Percentiles rank a stretch among this genome's conserved stretches.
Conservation (phyloP, 495 filamentous ascomycete genomes). For the Bombardia bombarda region DNA sequence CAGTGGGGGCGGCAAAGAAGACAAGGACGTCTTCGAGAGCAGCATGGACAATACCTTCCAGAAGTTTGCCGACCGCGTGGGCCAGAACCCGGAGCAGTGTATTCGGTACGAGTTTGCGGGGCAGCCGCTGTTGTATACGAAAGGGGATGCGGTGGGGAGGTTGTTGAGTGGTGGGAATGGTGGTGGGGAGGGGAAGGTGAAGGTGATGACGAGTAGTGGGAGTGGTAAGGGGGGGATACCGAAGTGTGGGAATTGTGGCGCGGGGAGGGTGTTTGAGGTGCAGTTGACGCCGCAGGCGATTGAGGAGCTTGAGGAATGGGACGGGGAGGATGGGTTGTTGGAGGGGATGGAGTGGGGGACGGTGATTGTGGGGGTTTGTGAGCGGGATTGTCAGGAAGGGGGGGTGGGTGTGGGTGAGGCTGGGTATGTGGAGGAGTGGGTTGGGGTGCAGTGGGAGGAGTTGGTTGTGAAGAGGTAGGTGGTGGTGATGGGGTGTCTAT, state of each 20-base stretch:
- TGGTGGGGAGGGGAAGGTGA: conserved; percentile 9
- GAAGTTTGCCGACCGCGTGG: conserved; percentile 77
- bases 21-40: conserved; percentile 78
- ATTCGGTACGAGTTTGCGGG: conserved; percentile 88
- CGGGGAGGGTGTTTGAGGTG: conserved; percentile 66
- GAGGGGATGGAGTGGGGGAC: conserved; percentile 99
- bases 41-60: conserved; percentile 83
- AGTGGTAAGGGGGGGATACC: conserved; percentile 50
- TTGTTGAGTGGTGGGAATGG: conserved; percentile 32
- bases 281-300: conserved; percentile 92
- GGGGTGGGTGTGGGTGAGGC: conserved; percentile 18
- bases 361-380: conserved; percentile 82
- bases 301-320: conserved; percentile 77
- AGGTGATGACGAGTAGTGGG: conserved; percentile 17
- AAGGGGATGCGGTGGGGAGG: conserved; percentile 64
- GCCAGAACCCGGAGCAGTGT: conserved; percentile 89
- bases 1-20: conserved; percentile 51
- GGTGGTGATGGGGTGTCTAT: conserved; percentile 11
- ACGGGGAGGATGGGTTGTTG: conserved; percentile 61
- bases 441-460: conserved; percentile 96
- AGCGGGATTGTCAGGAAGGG: conserved; percentile 24
- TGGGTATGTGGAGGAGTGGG: conserved; percentile 85
- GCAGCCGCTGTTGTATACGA: conserved; percentile 70
- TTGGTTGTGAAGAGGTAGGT: conserved; percentile 23
- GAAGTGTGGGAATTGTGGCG: conserved; percentile 67